Evolutionary conservation across 208 protist genomes (phyloP).

Genomic region (Naegleria fowleri): DNA sequence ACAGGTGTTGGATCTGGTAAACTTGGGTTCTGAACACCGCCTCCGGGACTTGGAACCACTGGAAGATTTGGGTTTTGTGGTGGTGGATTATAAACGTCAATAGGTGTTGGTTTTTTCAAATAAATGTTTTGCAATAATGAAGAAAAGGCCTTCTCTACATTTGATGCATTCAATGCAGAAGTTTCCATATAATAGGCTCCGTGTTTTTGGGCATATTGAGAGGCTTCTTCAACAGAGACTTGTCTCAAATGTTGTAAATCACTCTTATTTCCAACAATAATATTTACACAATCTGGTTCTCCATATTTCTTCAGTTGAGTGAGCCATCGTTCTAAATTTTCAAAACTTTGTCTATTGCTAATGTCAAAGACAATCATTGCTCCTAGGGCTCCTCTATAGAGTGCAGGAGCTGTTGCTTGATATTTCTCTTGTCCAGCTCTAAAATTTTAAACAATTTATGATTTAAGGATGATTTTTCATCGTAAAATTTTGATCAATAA

Average conservation of each 20-base stretch:
- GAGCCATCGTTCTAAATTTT: constrained; percentile 74
- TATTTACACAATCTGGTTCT: constrained; percentile 53
- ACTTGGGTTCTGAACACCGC: too few relatives aligned
- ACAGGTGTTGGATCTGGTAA: too few relatives aligned
- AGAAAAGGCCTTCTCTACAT: constrained; percentile 83
- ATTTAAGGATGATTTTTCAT: too few relatives aligned
- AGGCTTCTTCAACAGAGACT: constrained; percentile 60
- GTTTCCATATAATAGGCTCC: constrained; percentile 82
- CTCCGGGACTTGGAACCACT: too few relatives aligned
- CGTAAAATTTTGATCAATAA: too few relatives aligned
- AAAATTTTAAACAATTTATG: too few relatives aligned
- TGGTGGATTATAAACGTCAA: not conserved
- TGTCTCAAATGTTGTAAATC: constrained; percentile 36
- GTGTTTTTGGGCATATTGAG: constrained; percentile 62
- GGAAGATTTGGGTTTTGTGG: too few relatives aligned
- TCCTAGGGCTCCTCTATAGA: constrained; percentile 68
- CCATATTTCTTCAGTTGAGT: constrained; percentile 73
- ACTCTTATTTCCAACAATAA: constrained; percentile 82
- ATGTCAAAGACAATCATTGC: constrained; percentile 84
- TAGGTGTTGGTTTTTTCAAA: not conserved
- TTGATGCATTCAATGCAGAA: constrained; percentile 73
- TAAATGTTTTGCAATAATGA: constrained; percentile 59
- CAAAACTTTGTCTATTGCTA: constrained; percentile 66
- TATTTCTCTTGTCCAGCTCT: constrained; percentile 84
- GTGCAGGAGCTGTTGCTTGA: not conserved